phyloP scores from a whole-genome alignment of 805 yeast species.

The Starmera dryadoides region DNA sequence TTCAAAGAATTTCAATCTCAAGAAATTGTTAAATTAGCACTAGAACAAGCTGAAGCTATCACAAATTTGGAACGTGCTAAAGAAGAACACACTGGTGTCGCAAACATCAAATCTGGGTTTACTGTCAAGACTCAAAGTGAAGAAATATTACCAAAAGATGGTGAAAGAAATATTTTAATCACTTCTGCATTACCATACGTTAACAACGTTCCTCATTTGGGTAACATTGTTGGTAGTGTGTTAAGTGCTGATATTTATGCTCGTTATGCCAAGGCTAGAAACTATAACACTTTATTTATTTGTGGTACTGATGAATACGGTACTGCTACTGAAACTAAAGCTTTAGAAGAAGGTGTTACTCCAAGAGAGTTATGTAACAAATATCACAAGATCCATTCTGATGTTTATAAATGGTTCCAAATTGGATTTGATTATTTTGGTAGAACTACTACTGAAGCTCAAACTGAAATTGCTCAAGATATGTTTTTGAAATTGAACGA shows the following conservation, averaged over 20 bases:
- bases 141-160: conserved; percentile 57
- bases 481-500: conserved; percentile 70
- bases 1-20: conserved; percentile 21
- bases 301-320: conserved; percentile 99
- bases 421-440: conserved; percentile 94
- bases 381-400: conserved; percentile 77
- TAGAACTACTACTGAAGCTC: conserved; percentile 86
- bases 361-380: conserved; percentile 90
- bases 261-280: conserved; percentile 83
- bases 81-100: conserved; percentile 35
- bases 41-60: conserved; percentile 37
- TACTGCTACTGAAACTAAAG: conserved; percentile 98
- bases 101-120: conserved; percentile 20
- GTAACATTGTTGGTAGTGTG: conserved; percentile 94
- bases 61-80: conserved; percentile 35
- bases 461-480: conserved; percentile 93
- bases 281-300: conserved; percentile 75
- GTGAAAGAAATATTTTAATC: conserved; percentile 75
- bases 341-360: conserved; percentile 84
- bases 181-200: conserved; percentile 98
- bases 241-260: conserved; percentile 91
- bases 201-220: conserved; percentile 96
- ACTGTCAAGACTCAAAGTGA: conserved; percentile 18
- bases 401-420: conserved; percentile 95
- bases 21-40: conserved; percentile 34